Percentiles rank a stretch among this genome's conserved stretches.
Conservation (phyloP, 2,329 filamentous ascomycete genomes). For the Cercospora zeae-maydis region DNA sequence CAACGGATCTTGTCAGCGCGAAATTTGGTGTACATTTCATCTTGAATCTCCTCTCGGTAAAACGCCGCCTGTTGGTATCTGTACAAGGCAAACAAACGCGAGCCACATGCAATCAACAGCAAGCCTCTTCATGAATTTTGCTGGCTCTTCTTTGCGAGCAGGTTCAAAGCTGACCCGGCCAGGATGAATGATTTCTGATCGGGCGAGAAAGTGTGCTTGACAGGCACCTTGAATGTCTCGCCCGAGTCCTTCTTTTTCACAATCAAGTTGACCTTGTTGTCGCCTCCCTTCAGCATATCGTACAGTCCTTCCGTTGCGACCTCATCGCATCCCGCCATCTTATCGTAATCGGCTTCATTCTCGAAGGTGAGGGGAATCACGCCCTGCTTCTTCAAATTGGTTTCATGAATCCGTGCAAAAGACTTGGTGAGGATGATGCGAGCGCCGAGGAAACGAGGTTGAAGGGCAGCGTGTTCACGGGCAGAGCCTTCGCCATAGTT, state of each 20-base stretch:
- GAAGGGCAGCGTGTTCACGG: slow-evolving; percentile 82
- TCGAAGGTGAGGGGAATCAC: slow-evolving; percentile 90
- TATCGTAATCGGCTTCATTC: slow-evolving; percentile 82
- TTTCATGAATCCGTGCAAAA: slow-evolving; percentile 91
- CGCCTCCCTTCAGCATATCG: slow-evolving; percentile 75
- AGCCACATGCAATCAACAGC: neutral
- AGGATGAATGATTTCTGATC: slow-evolving; percentile 92
- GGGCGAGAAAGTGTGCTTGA: slow-evolving; percentile 82
- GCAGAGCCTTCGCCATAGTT: slow-evolving; percentile 94
- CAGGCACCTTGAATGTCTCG: slow-evolving; percentile 65
- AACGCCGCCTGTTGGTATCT: slow-evolving; percentile 9
- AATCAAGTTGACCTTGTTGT: slow-evolving; percentile 68
- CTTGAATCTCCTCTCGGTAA: neutral
- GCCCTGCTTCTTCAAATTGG: slow-evolving; percentile 95
- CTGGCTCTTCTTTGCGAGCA: slow-evolving; percentile 64
- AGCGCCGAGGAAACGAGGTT: slow-evolving; percentile 85
- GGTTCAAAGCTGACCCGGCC: slow-evolving; percentile 87
- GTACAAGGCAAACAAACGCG: neutral
- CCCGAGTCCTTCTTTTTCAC: slow-evolving; percentile 50
- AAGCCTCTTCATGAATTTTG: slow-evolving; percentile 8
- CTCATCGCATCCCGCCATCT: slow-evolving; percentile 75
- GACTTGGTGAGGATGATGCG: slow-evolving; percentile 79
- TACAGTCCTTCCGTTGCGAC: slow-evolving; percentile 79
- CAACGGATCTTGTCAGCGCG: neutral
- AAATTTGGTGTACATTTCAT: neutral